phyloP scores from a whole-genome alignment of 1,139 yeast genomes.

The Yamadazyma sp. region DNA sequence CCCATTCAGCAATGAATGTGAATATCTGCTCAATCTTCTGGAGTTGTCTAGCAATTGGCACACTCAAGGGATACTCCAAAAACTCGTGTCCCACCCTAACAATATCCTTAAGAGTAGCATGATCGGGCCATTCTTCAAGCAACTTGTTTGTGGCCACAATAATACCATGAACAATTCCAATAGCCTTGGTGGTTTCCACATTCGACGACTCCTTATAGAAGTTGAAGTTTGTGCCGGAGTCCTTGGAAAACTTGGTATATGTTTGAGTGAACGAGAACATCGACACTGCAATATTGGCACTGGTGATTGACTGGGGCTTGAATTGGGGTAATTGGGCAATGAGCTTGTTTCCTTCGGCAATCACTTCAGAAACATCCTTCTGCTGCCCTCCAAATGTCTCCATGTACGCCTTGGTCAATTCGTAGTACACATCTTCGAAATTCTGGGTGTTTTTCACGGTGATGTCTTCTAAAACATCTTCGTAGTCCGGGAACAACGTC shows the following conservation, averaged over 20 bases:
- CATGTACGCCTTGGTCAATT: constrained; percentile 30
- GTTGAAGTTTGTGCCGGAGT: constrained; percentile 37
- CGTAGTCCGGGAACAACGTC: constrained; percentile 83
- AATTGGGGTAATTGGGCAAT: constrained; percentile 21
- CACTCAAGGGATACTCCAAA: constrained; percentile 55
- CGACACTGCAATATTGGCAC: constrained; percentile 43
- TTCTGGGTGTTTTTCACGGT: constrained; percentile 21
- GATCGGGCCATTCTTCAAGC: constrained; percentile 87
- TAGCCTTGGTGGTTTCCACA: constrained; percentile 61
- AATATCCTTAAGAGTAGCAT: constrained; percentile 78
- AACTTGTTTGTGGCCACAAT: constrained; percentile 48
- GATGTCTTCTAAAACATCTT: constrained; percentile 51
- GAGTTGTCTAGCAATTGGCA: constrained; percentile 76
- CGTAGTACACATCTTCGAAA: constrained; percentile 30
- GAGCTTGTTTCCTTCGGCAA: constrained; percentile 45
- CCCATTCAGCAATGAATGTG: constrained; percentile 86
- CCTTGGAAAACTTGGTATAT: constrained; percentile 20
- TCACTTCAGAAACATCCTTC: constrained; percentile 23
- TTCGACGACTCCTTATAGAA: constrained; percentile 71
- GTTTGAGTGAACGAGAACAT: constrained; percentile 36
- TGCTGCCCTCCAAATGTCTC: constrained; percentile 24
- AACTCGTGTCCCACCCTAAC: constrained; percentile 68
- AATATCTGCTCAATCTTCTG: constrained; percentile 87
- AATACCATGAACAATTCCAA: constrained; percentile 50
- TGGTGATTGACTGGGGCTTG: constrained; percentile 19